Evolutionary conservation across 495 filamentous ascomycete genomes (phyloP), one percentile per base, ranked within the genome.

Genomic region (Neurospora africana): DNA sequence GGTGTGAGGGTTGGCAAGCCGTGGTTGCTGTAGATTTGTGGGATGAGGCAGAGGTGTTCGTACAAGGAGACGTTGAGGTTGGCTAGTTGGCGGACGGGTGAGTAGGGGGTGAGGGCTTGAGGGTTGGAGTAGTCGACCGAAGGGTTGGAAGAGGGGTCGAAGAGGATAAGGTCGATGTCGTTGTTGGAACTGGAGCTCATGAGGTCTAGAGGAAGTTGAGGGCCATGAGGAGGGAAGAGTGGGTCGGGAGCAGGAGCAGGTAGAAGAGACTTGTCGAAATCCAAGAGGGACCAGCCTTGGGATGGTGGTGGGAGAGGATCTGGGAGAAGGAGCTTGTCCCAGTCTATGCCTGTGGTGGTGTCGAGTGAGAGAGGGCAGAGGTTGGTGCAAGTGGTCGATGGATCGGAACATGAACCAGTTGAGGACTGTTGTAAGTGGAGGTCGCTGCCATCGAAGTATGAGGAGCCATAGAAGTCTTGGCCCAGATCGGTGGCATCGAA

Each of bases 21-120:
- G 19, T 9, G 4, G 7, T n/a, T 30, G 35, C 41, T 43, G 65
- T 30, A 23, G 61, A 70, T 10, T 15, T 69, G 68, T 41, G 72
- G 68, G 7, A 73, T 37, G 4, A 41, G 37, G n/a, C 67, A 43
- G 44, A 47, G 30, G 27, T 70, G 72, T 19, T 73, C 72, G 47
- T 73, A 73, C 11, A 73, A 17, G 8, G 36, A 36, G 3, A 73
- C 72, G 37, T 70, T 70, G 7, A 73, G 47, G 44, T 73, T 69
- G n/a, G 72, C 68, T 39, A 73, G 72, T 35, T 67, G 72, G 17
- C 69, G 68, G 69, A 73, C 41, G 44, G 21, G 67, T 0, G n/a
- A 38, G 36, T 35, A 33, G 35, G 68, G 44, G 0, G 39, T 61
- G 23, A 61, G 53, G 15, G 53, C 23, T 33, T 61, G 53, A 0